Evolutionary conservation across 257 asterid genomes (phyloP).

Genomic region (Verbascum thapsus): DNA sequence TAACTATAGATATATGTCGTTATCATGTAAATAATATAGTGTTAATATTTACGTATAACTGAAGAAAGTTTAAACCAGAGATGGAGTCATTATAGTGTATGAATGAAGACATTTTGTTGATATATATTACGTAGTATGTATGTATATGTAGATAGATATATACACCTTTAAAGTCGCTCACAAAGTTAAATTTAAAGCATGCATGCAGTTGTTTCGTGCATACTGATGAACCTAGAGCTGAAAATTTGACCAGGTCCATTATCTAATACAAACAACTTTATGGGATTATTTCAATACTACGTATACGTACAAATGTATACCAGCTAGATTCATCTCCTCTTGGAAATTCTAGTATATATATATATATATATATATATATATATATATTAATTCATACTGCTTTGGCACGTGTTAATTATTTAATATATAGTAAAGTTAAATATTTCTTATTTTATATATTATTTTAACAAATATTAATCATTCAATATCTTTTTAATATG

Average conservation of each 20-base stretch:
- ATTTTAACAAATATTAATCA: too few species aligned
- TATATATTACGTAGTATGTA: background rate
- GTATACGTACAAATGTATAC: too few species aligned
- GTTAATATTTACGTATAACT: constrained; percentile 25
- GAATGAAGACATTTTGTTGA: constrained; percentile 43
- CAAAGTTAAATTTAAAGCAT: background rate
- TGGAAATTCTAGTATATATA: too few species aligned
- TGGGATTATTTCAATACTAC: background rate
- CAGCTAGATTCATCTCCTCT: too few species aligned
- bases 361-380: too few species aligned
- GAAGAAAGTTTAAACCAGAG: background rate
- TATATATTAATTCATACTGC: too few species aligned
- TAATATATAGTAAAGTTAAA: too few species aligned
- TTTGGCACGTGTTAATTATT: too few species aligned
- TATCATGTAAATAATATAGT: constrained; percentile 29
- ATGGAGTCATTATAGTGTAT: constrained; percentile 39
- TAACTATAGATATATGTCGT: constrained; percentile 32
- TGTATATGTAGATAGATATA: constrained; percentile 5
- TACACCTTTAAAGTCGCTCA: background rate
- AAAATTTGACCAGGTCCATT: constrained; percentile 31
- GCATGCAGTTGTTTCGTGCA: constrained; percentile 7
- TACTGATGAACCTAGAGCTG: constrained; percentile 7
- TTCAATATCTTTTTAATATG: too few species aligned
- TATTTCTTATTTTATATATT: too few species aligned
- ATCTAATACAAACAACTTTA: background rate